phyloP scores from a whole-genome alignment of 2,329 filamentous ascomycete species.

The Cercospora janseana region DNA sequence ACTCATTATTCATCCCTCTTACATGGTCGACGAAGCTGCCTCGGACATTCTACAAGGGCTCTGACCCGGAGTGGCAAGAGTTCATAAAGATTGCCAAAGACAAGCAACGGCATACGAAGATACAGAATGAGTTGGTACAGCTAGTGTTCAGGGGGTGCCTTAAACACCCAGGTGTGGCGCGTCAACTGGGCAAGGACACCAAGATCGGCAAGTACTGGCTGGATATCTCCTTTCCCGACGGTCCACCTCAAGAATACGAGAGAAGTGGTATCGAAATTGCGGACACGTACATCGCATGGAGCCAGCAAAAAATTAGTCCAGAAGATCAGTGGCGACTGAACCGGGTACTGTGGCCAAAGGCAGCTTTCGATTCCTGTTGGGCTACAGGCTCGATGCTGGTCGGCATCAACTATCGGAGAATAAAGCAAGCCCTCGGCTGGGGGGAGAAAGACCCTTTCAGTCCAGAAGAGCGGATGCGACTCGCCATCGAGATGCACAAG shows the following conservation, averaged over 20 bases:
- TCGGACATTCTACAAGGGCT: conserved; percentile 48
- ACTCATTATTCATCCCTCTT: conserved; percentile 50
- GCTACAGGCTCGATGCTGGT: conserved; percentile 38
- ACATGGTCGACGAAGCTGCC: conserved; percentile 46
- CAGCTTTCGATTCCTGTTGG: conserved; percentile 38
- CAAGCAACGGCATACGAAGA: conserved; percentile 39
- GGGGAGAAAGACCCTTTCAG: conserved; percentile 35
- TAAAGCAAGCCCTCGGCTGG: conserved; percentile 41
- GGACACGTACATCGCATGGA: conserved; percentile 43
- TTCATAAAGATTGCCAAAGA: conserved; percentile 50
- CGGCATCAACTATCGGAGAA: conserved; percentile 38
- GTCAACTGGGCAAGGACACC: conserved; percentile 41
- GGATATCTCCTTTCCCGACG: conserved; percentile 49
- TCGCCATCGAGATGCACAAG: conserved; percentile 33
- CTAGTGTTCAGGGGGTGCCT: conserved; percentile 36
- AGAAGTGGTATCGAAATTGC: conserved; percentile 46
- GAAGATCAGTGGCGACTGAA: conserved; percentile 43
- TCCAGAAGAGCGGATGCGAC: conserved; percentile 35
- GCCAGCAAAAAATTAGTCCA: conserved; percentile 40
- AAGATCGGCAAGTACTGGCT: conserved; percentile 48
- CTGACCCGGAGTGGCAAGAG: conserved; percentile 56
- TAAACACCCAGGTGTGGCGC: conserved; percentile 35
- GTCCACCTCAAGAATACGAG: conserved; percentile 50
- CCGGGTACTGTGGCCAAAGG: conserved; percentile 41
- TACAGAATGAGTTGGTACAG: conserved; percentile 43